These are phyloP conservation scores for Buddleja alternifolia DNA, from an alignment of 257 asterid genomes.

Conservation along the genomic window DNA sequence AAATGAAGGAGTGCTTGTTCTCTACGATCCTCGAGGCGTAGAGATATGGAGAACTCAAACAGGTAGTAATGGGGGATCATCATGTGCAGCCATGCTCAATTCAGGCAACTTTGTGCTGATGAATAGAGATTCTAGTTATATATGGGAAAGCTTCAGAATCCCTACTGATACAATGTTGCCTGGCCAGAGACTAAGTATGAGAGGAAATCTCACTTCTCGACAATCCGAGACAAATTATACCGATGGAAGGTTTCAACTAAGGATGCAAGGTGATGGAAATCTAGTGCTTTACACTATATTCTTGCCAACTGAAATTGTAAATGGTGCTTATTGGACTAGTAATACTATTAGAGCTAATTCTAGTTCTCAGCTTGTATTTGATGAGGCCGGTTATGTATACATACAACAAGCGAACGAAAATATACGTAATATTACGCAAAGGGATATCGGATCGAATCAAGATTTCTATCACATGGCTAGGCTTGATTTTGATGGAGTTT, in stretches of 20 bases:
- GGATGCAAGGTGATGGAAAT: constrained; percentile 40
- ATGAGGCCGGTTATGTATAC: constrained; percentile 34
- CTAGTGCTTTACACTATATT: constrained; percentile 37
- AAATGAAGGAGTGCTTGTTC: constrained; percentile 35
- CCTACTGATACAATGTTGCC: constrained; percentile 52
- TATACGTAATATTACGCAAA: not conserved
- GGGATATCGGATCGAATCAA: not conserved
- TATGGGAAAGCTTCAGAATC: constrained; percentile 40
- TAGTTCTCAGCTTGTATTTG: constrained; percentile 31
- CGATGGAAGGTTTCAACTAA: constrained; percentile 40
- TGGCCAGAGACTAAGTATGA: constrained; percentile 27
- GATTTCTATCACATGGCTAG: constrained; percentile 35
- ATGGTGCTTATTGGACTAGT: constrained; percentile 23
- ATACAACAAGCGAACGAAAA: not conserved
- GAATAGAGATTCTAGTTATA: constrained; percentile 3
- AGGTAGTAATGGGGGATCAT: not conserved
- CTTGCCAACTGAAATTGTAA: constrained; percentile 19
- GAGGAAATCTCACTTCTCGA: constrained; percentile 32
- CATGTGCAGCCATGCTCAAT: constrained; percentile 44
- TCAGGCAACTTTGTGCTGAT: constrained; percentile 45
- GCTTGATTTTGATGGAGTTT: constrained; percentile 48
- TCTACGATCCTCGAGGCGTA: constrained; percentile 18
- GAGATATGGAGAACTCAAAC: constrained; percentile 22
- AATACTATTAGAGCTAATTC: not conserved
- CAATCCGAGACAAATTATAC: constrained; percentile 33